phyloP scores from a whole-genome alignment of 192 early-diverging fungal genomes.

The Backusella sp. region DNA sequence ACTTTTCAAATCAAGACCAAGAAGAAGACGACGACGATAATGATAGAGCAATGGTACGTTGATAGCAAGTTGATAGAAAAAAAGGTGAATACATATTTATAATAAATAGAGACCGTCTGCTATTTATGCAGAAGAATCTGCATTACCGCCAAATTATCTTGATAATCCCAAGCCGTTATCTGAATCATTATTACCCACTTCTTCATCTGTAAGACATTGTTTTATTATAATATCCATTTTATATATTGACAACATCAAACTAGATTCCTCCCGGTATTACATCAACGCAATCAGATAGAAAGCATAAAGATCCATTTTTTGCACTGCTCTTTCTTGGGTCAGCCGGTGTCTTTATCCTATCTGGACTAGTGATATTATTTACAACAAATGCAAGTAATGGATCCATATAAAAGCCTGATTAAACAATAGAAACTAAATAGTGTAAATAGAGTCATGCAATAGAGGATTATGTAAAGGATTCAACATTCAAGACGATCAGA shows the following conservation, averaged over 20 bases:
- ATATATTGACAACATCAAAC: neutral
- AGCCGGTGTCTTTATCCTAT: conserved; percentile 34
- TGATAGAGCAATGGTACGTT: neutral
- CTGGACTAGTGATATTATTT: conserved; percentile 46
- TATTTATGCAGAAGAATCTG: conserved; percentile 51
- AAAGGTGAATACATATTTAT: neutral
- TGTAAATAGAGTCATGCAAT: conserved; percentile 15
- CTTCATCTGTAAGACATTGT: conserved; percentile 37
- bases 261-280: conserved; percentile 42
- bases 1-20: conserved; percentile 4
- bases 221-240: neutral
- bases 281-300: conserved; percentile 41
- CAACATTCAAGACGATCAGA: conserved; percentile 42
- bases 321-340: conserved; percentile 39
- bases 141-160: conserved; percentile 27
- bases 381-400: conserved; percentile 47
- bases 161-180: conserved; percentile 42
- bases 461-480: conserved; percentile 27
- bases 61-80: neutral
- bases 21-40: conserved; percentile 16
- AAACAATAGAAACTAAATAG: neutral
- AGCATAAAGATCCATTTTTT: conserved; percentile 53
- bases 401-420: no score
- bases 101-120: conserved; percentile 46
- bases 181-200: conserved; percentile 47